Base-by-base conservation (phyloP, 2,329 filamentous ascomycete species). In the Graphilbum sp. region DNA sequence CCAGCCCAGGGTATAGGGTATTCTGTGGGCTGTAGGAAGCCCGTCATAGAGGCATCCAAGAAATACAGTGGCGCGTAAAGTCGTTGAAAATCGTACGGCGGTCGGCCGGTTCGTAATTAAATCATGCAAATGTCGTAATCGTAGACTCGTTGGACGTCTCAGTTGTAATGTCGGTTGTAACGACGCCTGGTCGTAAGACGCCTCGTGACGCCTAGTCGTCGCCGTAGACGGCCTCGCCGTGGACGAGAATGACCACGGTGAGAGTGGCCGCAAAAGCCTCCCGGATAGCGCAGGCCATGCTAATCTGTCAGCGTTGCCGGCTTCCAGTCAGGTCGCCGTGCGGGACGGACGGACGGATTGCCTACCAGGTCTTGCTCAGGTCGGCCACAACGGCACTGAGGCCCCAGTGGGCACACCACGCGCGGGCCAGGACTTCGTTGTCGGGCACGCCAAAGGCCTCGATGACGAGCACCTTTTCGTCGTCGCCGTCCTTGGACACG, bases 321-420 rank as follows among this genome's bases (percentile, higher is more conserved):
- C n/a, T n/a, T n/a, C n/a, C n/a, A n/a, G n/a, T n/a, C n/a, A n/a
- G n/a, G n/a, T n/a, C n/a, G n/a, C n/a, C n/a, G n/a, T n/a, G n/a
- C n/a, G n/a, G n/a, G n/a, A n/a, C n/a, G n/a, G n/a, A n/a, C 5
- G 17, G 12, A 11, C 24, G 2, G 36, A 36, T 37, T 17, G 62
- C 69, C 54, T 49, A 74, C 70, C 72, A 85, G 15, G 79, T 84
- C 58, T 67, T 72, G 41, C 67, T 61, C 37, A 82, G 54, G 53
- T 84, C 76, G 9, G 78, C 78, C 41, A 84, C 69, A 16, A 86
- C 59, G 1, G 80, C 79, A 50, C 69, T 75, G 48, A 83, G 56
- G 3, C 80, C 80, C 70, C 78, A 82, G 49, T 83, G 76, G 39
- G 77, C 70, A 52, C 79, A 85, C 80, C 80, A 86, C 7, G 80